Conservation (phyloP, 345 rosid species). For the Combretum micranthum region DNA sequence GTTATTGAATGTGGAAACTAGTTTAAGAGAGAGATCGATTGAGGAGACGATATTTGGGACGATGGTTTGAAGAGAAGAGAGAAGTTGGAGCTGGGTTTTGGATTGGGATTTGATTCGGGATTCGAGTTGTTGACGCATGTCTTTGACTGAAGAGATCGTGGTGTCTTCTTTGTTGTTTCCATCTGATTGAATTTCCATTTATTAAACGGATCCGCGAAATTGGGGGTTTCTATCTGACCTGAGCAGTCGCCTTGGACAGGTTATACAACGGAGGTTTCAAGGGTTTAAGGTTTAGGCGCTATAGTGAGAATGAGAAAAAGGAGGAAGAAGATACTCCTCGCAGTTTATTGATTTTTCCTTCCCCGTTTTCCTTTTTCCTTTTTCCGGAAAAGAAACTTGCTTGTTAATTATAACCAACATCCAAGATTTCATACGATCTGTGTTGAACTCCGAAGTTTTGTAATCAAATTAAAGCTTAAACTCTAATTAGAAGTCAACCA, state of each 20-base stretch:
- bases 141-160: constrained; percentile 40
- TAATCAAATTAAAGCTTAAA: too few relatives aligned
- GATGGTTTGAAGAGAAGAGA: constrained; percentile 58
- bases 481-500: too few relatives aligned
- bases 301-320: too few relatives aligned
- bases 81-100: constrained; percentile 51
- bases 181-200: constrained; percentile 41
- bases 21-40: constrained; percentile 63
- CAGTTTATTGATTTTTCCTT: too few relatives aligned
- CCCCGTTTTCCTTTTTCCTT: too few relatives aligned
- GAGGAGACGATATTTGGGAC: constrained; percentile 66
- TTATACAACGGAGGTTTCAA: neutral
- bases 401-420: too few relatives aligned
- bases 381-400: too few relatives aligned
- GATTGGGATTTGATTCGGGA: constrained; percentile 58
- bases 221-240: neutral
- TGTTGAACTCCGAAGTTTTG: too few relatives aligned
- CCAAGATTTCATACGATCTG: too few relatives aligned
- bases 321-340: too few relatives aligned
- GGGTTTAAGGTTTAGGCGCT: neutral
- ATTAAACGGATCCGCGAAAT: neutral
- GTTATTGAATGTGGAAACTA: constrained; percentile 62
- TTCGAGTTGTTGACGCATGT: constrained; percentile 55
- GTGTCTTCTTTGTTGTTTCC: constrained; percentile 24
- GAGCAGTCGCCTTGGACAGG: too few relatives aligned